Percentiles rank a stretch among this genome's conserved stretches.
phyloP scores from a whole-genome alignment of 2,329 filamentous ascomycete species.

The Cercospora beticola region DNA sequence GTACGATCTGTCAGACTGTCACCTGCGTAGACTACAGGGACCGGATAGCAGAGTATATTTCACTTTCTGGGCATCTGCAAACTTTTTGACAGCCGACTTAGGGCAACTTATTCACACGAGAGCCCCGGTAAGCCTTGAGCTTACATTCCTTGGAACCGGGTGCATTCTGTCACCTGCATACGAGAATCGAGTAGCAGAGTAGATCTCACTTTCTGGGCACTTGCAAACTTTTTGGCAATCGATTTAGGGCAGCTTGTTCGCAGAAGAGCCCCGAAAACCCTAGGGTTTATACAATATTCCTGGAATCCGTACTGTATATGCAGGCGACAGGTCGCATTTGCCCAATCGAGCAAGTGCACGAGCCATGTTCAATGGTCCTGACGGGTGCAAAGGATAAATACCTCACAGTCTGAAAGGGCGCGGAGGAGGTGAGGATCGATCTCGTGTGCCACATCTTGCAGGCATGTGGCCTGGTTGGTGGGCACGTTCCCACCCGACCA shows the following conservation, averaged over 20 bases:
- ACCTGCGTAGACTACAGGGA: not conserved
- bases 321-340: not conserved
- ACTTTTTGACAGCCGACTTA: not conserved
- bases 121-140: not conserved
- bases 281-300: not conserved
- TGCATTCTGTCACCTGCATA: not conserved
- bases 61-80: not conserved
- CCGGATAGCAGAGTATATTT: not conserved
- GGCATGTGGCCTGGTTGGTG: too few species aligned
- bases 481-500: too few species aligned
- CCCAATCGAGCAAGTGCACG: too few species aligned
- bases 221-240: not conserved
- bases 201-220: not conserved
- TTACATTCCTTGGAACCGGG: not conserved
- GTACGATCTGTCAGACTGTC: not conserved
- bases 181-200: not conserved
- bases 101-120: not conserved
- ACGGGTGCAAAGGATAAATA: too few species aligned
- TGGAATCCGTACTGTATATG: not conserved
- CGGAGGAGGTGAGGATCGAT: too few species aligned
- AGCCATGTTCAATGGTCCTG: too few species aligned
- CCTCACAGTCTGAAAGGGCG: too few species aligned
- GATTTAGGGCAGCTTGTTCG: not conserved
- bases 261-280: not conserved
- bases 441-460: too few species aligned